Percentiles rank a stretch among this genome's conserved stretches.
phyloP scores from a whole-genome alignment of 2,329 filamentous ascomycete species.

The Aspergillus sp. region DNA sequence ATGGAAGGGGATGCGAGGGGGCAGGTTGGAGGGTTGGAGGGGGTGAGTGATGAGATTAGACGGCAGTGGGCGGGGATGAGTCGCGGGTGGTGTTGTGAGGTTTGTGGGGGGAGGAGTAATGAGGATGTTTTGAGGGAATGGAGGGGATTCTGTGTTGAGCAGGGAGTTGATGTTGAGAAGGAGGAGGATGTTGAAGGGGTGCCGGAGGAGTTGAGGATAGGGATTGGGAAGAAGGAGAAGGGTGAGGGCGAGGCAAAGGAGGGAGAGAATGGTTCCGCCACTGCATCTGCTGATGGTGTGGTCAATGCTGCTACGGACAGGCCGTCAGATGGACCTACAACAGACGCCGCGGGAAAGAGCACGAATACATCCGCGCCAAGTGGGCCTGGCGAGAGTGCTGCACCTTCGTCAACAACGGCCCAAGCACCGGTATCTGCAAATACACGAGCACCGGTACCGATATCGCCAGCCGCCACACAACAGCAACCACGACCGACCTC shows the following conservation, averaged over 20 bases:
- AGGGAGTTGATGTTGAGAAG: constrained; percentile 33
- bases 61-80: constrained; percentile 69
- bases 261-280: no score
- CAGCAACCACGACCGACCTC: not conserved
- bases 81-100: constrained; percentile 64
- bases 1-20: constrained; percentile 90
- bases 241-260: not conserved
- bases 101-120: constrained; percentile 64
- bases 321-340: not conserved
- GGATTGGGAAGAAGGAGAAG: not conserved
- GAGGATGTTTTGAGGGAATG: constrained; percentile 71
- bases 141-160: constrained; percentile 54
- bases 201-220: constrained; percentile 4
- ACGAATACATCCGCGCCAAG: not conserved
- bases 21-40: constrained; percentile 87
- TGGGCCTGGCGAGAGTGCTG: not conserved
- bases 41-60: constrained; percentile 62
- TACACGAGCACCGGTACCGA: not conserved
- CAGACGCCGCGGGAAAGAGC: not conserved
- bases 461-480: not conserved
- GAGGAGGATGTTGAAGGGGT: constrained; percentile 49
- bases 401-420: not conserved
- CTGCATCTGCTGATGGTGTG: not conserved
- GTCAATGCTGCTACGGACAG: no score
- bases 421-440: not conserved